Evolutionary conservation across 2,329 filamentous ascomycete genomes (phyloP), one percentile per base, ranked within the genome.

Genomic region (Claviceps citrina): DNA sequence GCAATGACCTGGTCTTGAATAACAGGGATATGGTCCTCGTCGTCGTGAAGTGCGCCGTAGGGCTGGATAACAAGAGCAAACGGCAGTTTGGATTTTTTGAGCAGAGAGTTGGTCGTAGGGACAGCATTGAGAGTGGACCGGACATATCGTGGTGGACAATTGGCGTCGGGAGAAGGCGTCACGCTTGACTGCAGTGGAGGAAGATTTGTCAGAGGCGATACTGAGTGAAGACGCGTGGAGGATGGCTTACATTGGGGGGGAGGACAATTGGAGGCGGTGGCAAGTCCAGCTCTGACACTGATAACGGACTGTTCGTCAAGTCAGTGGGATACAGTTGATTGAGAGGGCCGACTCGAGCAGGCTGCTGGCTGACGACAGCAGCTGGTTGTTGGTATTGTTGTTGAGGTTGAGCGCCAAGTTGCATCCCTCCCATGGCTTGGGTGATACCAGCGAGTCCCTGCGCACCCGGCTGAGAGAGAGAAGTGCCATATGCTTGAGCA

Each of bases 1-100:
- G 89, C 93, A 58, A 98, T 98, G 48, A 96, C 84, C 63, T 96
- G 91, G 59, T 98, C 91, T 55, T 93, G 83, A 22, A 96, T 83
- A 36, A 98, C 77, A 6, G 89, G 91, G 2, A 98, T 78, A 19
- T 78, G 74, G 52, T 96, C 91, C 60, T 96, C 89, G 16, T 83
- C 74, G 58, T 98, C 91, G 57, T 95, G 89, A 24, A 98, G 76
- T 20, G 87, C 78, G 30, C 80, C 85, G 55, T 96, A 98, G 12
- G 91, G 91, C 62, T 96, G 89, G 49, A 98, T 95, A 46, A 96
- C 79, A 28, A 98, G 78, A 31, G 89, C 87, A 57, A 96, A 93
- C 1, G 91, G 91, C 43, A 98, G 71, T 61, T 87, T 91, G 41
- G 87, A 94, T 67, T 96, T 96, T 67, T 96, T 98, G 44, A 98